Evolutionary conservation across 805 yeast genomes (phyloP), one percentile per base, ranked within the genome.

Genomic region (Kuraishia borneana): DNA sequence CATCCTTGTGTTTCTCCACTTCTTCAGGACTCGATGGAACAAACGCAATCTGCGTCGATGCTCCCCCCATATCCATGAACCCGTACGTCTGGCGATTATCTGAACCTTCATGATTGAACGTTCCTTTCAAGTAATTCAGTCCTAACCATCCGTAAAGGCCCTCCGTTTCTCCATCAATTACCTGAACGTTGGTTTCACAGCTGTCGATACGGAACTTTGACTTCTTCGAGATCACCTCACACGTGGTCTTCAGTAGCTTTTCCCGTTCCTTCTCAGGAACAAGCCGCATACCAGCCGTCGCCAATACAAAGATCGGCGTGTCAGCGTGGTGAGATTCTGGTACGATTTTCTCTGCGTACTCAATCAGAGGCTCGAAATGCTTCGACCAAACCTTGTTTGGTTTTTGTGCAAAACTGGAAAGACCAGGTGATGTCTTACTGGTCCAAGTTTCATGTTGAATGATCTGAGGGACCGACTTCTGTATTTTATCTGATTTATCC

Each of bases 51-150:
- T 92, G 98, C 0, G 96, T 85, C 2, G 96, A 85, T 0, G 98
- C 98, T 10, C 98, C 98, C 12, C 98, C 98, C 98, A 92, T 92
- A 54, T 92, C 98, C 89, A 92, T 81, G 46, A 92, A 89, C 4
- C 98, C 98, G 44, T 66, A 70, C n/a, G n/a, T n/a, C n/a, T n/a
- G n/a, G n/a, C n/a, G n/a, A 35, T 67, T 52, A 39, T 77, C 65
- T n/a, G n/a, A n/a, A n/a, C n/a, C n/a, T n/a, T n/a, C n/a, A 32
- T 83, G 61, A 25, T 12, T 25, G 4, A 32, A 13, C 39, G 71
- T 71, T 1, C 83, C 80, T 56, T 80, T 69, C 36, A 92, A 57
- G 56, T 89, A 92, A 53, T 92, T 92, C 32, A 92, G 62, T 0
- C 89, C 92, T 21, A 92, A 54, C 98, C 98, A 92, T 12, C 98